Evolutionary conservation across 192 early-diverging fungal species (phyloP), one percentile per base, ranked within the genome.

Genomic region (Glomus cerebriforme): DNA sequence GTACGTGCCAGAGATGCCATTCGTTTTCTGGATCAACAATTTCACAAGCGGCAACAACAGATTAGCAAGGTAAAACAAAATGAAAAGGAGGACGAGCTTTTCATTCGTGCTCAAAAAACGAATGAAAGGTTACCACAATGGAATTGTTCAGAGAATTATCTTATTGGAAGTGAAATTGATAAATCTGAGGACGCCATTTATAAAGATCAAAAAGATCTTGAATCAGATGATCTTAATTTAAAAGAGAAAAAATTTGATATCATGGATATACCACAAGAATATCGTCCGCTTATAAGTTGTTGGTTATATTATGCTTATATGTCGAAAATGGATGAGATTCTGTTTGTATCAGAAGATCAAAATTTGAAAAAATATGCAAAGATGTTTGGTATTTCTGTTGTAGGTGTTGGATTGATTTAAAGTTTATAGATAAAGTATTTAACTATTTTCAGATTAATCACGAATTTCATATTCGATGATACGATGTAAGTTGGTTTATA

Each of bases 1-100:
- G 72, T 81, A 1, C 83, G 85, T 47, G 83, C 87, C 2, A 73
- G 89, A 77, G 89, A 90, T 62, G 86, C 89, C 15, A 90, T 90
- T 73, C 83, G 89, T 10, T 90, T 84, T 78, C 58, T 90, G 32
- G 85, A 86, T 63, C 78, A 82, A 15, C 59, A 81, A 60, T 49
- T 84, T n/a, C 59, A 39, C 7, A 60, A 67, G 45, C 19, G 65
- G 47, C 27, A 59, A 17, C 3, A 73, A 45, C 31, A 80, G 13
- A 7, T 35, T 65, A 31, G 54, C 32, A 39, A 34, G 60, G 68
- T 81, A 27, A 72, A 83, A n/a, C 63, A 79, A 54, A 79, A 71
- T 31, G 64, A 79, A 58, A 79, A 72, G 22, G 64, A 76, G 22
- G 58, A 74, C 2, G 78, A 82, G 27, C 84, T 85, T 3, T 82